These are phyloP conservation scores for Annulohypoxylon truncatum DNA, from an alignment of 2,329 filamentous ascomycete species.

Conservation along the genomic window DNA sequence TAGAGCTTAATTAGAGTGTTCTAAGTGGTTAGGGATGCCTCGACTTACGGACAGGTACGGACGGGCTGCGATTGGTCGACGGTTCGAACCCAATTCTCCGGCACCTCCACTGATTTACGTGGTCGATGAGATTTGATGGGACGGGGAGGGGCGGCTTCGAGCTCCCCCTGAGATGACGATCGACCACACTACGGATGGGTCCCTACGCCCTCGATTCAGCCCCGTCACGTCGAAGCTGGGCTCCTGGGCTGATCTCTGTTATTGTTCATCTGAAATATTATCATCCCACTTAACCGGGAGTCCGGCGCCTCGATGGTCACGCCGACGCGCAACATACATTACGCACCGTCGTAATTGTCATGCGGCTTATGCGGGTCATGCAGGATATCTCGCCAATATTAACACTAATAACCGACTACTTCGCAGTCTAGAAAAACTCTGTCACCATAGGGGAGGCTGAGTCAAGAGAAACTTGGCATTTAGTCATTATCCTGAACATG, in stretches of 20 bases:
- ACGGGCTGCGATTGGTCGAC: slow-evolving; percentile 25
- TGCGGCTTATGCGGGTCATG: slow-evolving; percentile 2
- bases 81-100: slow-evolving; percentile 31
- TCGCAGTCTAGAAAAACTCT: slow-evolving; percentile 1
- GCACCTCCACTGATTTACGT: slow-evolving; percentile 35
- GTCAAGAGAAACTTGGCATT: not conserved
- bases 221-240: slow-evolving; percentile 4
- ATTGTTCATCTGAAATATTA: slow-evolving; percentile 1
- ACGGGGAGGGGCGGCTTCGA: not conserved
- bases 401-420: not conserved
- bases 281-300: not conserved
- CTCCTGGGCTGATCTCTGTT: slow-evolving; percentile 12
- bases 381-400: not conserved
- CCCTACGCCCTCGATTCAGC: slow-evolving; percentile 10
- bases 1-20: slow-evolving; percentile 10
- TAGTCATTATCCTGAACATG: not conserved
- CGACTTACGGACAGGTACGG: slow-evolving; percentile 29
- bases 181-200: slow-evolving; percentile 21
- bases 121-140: slow-evolving; percentile 23
- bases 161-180: slow-evolving; percentile 33
- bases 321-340: slow-evolving; percentile 3
- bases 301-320: not conserved
- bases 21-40: slow-evolving; percentile 19
- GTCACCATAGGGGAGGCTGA: not conserved
- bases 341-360: not conserved